A percentile compares a stretch with the other conserved stretches of the same genome.
phyloP scores from a whole-genome alignment of 805 yeast species.

The Candida montana region DNA sequence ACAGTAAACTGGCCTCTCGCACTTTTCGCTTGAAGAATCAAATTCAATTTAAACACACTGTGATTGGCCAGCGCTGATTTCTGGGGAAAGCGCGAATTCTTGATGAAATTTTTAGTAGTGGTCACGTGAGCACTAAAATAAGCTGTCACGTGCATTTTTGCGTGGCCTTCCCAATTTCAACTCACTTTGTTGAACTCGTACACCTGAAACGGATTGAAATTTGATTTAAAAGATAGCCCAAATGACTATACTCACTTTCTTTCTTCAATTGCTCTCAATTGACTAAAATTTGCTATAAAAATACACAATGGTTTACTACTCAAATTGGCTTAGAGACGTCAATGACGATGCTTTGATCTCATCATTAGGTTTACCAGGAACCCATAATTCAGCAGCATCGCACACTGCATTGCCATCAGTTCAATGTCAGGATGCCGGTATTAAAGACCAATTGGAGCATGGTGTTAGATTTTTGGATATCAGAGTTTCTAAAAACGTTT shows the following conservation, averaged over 20 bases:
- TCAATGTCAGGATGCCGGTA: slow-evolving; percentile 62
- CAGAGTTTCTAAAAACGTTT: slow-evolving; percentile 54
- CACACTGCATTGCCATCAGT: slow-evolving; percentile 69
- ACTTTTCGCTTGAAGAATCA: no score
- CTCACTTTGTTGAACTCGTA: no score
- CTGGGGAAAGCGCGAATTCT: no score
- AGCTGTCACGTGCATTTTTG: no score
- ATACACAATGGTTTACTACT: slow-evolving; percentile 21
- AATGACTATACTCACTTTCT: no score
- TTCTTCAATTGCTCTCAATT: no score
- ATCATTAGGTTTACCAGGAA: slow-evolving; percentile 67
- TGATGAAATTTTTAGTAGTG: no score
- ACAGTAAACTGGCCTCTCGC: no score
- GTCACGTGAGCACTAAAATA: no score
- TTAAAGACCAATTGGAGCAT: slow-evolving; percentile 56
- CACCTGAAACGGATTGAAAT: no score
- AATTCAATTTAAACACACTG: background rate
- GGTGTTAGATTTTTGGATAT: slow-evolving; percentile 77
- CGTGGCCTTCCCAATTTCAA: no score
- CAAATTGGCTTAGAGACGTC: slow-evolving; percentile 49
- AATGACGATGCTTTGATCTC: slow-evolving; percentile 47
- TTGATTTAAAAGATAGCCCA: no score
- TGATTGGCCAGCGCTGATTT: background rate
- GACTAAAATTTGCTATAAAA: background rate
- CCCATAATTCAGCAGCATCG: slow-evolving; percentile 77